Percentiles rank a stretch among this genome's conserved stretches.
phyloP scores from a whole-genome alignment of 1,284 basidiomycete genomes.

The Ceratobasidium sp. region DNA sequence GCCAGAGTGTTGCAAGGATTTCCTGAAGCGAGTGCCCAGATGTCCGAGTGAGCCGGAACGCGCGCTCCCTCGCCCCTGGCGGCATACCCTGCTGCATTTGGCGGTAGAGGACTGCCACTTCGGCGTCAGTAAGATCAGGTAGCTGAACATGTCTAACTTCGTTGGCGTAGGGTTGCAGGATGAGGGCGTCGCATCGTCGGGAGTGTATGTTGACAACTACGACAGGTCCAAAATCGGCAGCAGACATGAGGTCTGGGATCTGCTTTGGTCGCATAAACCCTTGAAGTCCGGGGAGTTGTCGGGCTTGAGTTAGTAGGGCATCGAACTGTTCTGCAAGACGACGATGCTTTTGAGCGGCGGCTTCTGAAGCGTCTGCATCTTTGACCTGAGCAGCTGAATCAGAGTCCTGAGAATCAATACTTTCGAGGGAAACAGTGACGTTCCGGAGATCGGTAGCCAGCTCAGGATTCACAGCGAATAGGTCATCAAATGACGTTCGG shows the following conservation, averaged over 20 bases:
- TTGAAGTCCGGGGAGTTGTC: slow-evolving; percentile 23
- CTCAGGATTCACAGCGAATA: slow-evolving; percentile 39
- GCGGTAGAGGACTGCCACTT: no score
- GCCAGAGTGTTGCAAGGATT: not conserved
- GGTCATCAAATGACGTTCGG: slow-evolving; percentile 49
- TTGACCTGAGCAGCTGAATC: not conserved
- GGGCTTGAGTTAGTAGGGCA: slow-evolving; percentile 42
- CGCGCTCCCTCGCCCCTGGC: no score
- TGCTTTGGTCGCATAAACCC: slow-evolving; percentile 22
- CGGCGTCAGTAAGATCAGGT: no score
- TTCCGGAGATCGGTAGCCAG: slow-evolving; percentile 46
- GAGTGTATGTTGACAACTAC: no score
- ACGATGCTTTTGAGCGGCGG: slow-evolving; percentile 42
- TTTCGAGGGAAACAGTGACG: not conserved
- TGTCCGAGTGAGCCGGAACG: no score
- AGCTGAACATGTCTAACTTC: no score
- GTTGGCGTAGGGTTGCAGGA: no score
- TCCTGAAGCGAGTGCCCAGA: not conserved
- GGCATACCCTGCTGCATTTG: no score
- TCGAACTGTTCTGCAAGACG: slow-evolving; percentile 48
- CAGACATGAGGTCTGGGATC: slow-evolving; percentile 3
- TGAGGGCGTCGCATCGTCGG: no score
- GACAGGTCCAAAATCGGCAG: slow-evolving; percentile 37
- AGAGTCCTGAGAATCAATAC: no score
- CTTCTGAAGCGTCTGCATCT: not conserved